These are phyloP conservation scores for Oidiodendron maius DNA, from an alignment of 495 filamentous ascomycete genomes.

Conservation along the genomic window DNA sequence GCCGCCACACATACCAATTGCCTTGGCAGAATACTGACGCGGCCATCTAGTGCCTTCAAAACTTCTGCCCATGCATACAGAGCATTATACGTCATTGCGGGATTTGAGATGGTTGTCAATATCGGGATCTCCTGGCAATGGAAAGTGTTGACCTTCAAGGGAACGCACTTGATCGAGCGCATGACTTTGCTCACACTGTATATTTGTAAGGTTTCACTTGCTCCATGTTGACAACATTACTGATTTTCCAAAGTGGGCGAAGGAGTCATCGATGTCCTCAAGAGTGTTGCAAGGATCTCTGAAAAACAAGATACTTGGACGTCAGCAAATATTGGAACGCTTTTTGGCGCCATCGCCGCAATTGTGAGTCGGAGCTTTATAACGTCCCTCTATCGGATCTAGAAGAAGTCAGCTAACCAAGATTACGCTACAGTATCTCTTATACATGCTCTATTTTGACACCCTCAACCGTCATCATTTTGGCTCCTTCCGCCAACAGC, in stretches of 20 bases:
- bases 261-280: constrained; percentile 40
- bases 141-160: constrained; percentile 49
- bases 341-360: constrained; percentile 17
- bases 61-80: constrained; percentile 18
- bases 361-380: constrained; percentile 16
- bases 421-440: constrained; percentile 49
- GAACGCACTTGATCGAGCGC: constrained; percentile 57
- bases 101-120: constrained; percentile 6
- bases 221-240: constrained; percentile 6
- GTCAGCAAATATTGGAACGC: constrained; percentile 1
- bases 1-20: neutral
- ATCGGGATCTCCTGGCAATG: constrained; percentile 5
- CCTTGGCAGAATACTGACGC: no score
- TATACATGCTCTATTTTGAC: constrained; percentile 71
- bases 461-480: constrained; percentile 41
- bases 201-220: constrained; percentile 34
- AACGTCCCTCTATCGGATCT: neutral
- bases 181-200: constrained; percentile 63
- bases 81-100: constrained; percentile 8
- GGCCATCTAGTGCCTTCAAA: neutral
- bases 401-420: neutral
- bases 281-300: constrained; percentile 28
- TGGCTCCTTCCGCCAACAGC: constrained; percentile 53
- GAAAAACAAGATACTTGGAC: neutral
- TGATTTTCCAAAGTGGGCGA: constrained; percentile 2